phyloP scores from a whole-genome alignment of 768 basidiomycete species.

The Mycena polygramma region DNA sequence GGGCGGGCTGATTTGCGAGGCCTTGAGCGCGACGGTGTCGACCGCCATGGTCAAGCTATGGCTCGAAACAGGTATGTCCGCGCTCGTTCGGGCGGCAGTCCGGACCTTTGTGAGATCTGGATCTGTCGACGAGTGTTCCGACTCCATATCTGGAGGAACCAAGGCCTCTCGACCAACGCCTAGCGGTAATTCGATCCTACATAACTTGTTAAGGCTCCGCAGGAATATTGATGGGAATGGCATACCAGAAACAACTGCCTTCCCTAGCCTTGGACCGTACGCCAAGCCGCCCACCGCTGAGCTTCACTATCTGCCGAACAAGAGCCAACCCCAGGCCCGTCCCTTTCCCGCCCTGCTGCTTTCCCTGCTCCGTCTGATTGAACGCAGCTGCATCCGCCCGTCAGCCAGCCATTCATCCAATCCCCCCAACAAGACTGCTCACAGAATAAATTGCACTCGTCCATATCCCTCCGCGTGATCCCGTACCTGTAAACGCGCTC shows the following conservation, averaged over 20 bases:
- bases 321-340: conserved; percentile 83
- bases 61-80: conserved; percentile 35
- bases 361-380: conserved; percentile 83
- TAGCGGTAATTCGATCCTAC: conserved; percentile 74
- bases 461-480: conserved; percentile 70
- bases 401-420: conserved; percentile 16
- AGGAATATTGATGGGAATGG: background rate
- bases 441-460: conserved; percentile 80
- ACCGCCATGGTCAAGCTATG: conserved; percentile 45
- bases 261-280: conserved; percentile 71
- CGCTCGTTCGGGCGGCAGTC: conserved; percentile 37
- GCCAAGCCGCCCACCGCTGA: conserved; percentile 81
- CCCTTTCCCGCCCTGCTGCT: conserved; percentile 79
- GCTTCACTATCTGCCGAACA: conserved; percentile 82
- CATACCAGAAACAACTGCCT: conserved; percentile 60
- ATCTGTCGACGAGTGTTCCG: conserved; percentile 40
- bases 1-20: conserved; percentile 44
- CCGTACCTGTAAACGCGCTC: conserved; percentile 51
- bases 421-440: conserved; percentile 42
- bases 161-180: conserved; percentile 74
- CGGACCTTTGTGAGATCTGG: conserved; percentile 40
- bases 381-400: conserved; percentile 65
- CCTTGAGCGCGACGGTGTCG: conserved; percentile 47
- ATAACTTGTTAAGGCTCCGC: background rate
- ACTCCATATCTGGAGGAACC: conserved; percentile 44